These are phyloP conservation scores for Boletus rubescentipes DNA, from an alignment of 768 basidiomycete genomes.

Conservation along the genomic window DNA sequence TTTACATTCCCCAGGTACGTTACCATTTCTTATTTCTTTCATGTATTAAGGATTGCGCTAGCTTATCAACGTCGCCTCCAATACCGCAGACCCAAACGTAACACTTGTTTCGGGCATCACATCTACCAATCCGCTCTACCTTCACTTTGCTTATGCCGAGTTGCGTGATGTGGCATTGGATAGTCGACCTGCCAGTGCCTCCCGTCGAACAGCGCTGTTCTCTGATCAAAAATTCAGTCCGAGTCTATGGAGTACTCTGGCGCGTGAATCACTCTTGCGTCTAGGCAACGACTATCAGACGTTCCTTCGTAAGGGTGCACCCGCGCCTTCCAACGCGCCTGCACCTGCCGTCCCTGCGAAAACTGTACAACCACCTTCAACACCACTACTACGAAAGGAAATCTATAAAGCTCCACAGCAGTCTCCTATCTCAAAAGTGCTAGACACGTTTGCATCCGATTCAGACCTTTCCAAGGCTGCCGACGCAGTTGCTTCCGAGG, in stretches of 20 bases:
- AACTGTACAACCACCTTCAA: constrained; percentile 29
- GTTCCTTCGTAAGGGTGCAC: constrained; percentile 55
- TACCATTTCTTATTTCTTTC: not conserved
- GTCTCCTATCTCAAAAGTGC: constrained; percentile 55
- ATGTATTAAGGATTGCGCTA: constrained; percentile 24
- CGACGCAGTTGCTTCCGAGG: constrained; percentile 43
- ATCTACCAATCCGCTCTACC: constrained; percentile 50
- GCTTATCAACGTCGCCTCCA: constrained; percentile 46
- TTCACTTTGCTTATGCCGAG: constrained; percentile 68
- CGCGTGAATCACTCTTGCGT: constrained; percentile 55
- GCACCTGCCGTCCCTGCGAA: constrained; percentile 30
- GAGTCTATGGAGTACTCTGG: constrained; percentile 60
- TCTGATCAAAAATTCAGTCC: constrained; percentile 66
- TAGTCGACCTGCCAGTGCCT: constrained; percentile 37
- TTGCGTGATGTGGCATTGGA: constrained; percentile 52
- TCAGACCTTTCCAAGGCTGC: constrained; percentile 53
- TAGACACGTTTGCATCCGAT: constrained; percentile 60
- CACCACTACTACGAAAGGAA: constrained; percentile 39
- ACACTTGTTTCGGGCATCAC: constrained; percentile 65
- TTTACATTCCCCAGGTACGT: constrained; percentile 54
- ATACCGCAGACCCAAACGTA: constrained; percentile 51
- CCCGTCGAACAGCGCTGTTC: constrained; percentile 57
- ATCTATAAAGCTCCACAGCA: constrained; percentile 40
- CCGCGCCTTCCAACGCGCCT: constrained; percentile 20
- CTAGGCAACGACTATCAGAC: constrained; percentile 71